phyloP scores from a whole-genome alignment of 2,329 filamentous ascomycete genomes.

The Paracoccidioides brasiliensis region DNA sequence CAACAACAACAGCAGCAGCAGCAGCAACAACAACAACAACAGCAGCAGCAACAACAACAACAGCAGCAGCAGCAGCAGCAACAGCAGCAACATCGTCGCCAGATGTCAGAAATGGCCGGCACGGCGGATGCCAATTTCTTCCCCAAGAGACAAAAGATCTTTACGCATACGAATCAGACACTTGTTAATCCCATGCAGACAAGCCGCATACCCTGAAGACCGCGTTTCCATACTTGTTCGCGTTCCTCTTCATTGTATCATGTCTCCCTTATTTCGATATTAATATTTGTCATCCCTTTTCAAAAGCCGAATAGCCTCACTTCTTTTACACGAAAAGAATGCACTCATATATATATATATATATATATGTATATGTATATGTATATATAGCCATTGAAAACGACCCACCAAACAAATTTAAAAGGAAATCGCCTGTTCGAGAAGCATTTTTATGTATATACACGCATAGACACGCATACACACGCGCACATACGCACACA shows the following conservation, averaged over 20 bases:
- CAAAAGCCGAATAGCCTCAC: too few relatives aligned
- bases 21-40: too few relatives aligned
- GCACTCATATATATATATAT: not conserved
- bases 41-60: too few relatives aligned
- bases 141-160: conserved; percentile 48
- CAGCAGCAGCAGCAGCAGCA: too few relatives aligned
- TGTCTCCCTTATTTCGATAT: not conserved
- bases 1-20: too few relatives aligned
- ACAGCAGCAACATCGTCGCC: conserved; percentile 35
- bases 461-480: too few relatives aligned
- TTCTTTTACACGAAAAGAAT: too few relatives aligned
- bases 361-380: not conserved
- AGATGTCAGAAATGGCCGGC: conserved; percentile 48
- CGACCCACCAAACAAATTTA: too few relatives aligned
- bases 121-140: conserved; percentile 40
- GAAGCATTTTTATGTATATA: too few relatives aligned
- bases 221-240: not conserved
- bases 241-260: not conserved
- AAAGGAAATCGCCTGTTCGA: too few relatives aligned
- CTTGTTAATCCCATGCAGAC: conserved; percentile 39
- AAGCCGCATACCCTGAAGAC: conserved; percentile 19
- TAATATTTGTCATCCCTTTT: not conserved
- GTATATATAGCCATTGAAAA: not conserved
- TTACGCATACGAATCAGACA: conserved; percentile 27
- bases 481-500: too few relatives aligned